Evolutionary conservation across 78 protist genomes (phyloP), one percentile per base, ranked within the genome.

Genomic region (Dictyostelium capitatum): DNA sequence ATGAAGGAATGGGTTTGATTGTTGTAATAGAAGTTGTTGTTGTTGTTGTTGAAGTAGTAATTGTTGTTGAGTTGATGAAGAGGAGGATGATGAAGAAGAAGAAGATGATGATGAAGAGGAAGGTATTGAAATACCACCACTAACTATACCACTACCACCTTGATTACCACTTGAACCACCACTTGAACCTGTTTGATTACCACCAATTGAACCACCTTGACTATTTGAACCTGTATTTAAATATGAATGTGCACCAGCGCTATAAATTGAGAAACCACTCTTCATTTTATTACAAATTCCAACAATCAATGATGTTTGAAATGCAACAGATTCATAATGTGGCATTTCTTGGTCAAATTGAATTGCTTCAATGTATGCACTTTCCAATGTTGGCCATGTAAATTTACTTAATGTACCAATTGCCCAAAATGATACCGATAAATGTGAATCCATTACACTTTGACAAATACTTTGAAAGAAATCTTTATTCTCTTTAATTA

Each of bases 381-480:
- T n/a, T 12, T 87, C 93, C 6, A 87, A 64, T 20, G 83, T 87
- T 65, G 81, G 43, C 93, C 93, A 87, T 8, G 93, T 30, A 56
- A 87, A 87, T 50, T 78, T 87, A 65, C 56, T 51, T 17, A 87
- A 41, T 0, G 75, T 79, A 20, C 15, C 30, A 48, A 87, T 77
- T 46, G 93, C 93, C 46, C 83, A 78, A 37, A 77, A 77, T 23
- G 74, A 67, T 10, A 87, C 93, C 1, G 85, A 53, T 17, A 64
- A 19, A 50, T 87, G 75, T 2, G 41, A 14, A 51, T 87, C 93
- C 84, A 77, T 74, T 7, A 87, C 83, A 4, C 64, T 43, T 62
- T 87, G 93, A 77, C 93, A 87, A 4, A 87, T 77, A n/a, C 54
- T 59, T 64, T 87, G 93, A 62, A 87, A 87, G 93, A 87, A 87